Base-by-base conservation (phyloP, 805 yeast species). In the Blastobotrys americana region DNA sequence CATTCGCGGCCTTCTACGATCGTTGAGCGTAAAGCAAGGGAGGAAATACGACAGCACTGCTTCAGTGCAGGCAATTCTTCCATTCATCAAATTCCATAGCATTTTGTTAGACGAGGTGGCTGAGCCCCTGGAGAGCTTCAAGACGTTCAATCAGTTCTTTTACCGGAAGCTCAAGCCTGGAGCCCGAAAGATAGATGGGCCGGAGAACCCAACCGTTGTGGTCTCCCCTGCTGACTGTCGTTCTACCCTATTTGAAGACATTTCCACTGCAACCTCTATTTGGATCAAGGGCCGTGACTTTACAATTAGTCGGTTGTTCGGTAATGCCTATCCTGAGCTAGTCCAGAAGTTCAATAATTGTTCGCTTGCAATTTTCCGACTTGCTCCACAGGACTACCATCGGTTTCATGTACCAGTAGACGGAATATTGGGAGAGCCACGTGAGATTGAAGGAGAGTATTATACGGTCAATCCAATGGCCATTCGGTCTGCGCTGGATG, bases 391-490 rank as follows among this genome's bases (percentile, higher is more conserved):
- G 60, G 98, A 90, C 61, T 90, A 90, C 58, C 98, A 90, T 59
- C 69, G 98, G 37, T 89, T 90, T 63, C 98, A 90, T 61, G 73
- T 78, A 13, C 96, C 97, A 0, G 89, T 93, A 2, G 75, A 73
- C 47, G 97, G 97, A 2, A 59, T 59, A 0, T 64, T 93, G 27
- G 83, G 84, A 1, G 70, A 76, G 46, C 80, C 90, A 13, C 70
- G 70, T 39, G 73, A 70, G 52, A 83, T 90, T 25, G 83, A 80
- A 28, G 98, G 97, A 0, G 93, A 88, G 56, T 90, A 90, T 60
- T 90, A 86, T 60, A 90, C 97, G 0, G 98, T 90, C 16, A 90
- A 90, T 57, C 97, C 97, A 1, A 90, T 90, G 97, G 97, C 97
- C 0, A 76, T 93, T 27, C 66, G 97, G 45, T 84, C 95, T 2